Evolutionary conservation across 2,329 filamentous ascomycete genomes (phyloP).

Genomic region (Aspergillus ibericus): DNA sequence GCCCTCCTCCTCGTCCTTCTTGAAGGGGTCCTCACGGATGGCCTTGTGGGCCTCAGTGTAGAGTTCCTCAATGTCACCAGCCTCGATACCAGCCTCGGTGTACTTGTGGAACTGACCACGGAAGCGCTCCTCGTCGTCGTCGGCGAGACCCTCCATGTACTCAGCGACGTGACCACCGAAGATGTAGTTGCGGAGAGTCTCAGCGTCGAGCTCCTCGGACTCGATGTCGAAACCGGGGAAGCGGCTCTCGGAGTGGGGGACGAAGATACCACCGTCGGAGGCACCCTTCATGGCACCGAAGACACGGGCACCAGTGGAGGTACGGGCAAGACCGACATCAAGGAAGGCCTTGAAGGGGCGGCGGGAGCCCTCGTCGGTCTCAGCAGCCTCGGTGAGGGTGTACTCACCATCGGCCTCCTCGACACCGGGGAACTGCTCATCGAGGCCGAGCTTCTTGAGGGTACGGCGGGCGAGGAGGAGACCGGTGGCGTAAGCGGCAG

Average conservation of each 20-base stretch:
- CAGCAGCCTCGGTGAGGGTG: constrained; percentile 89
- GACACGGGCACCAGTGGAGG: constrained; percentile 96
- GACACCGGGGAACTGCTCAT: constrained; percentile 90
- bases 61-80: constrained; percentile 93
- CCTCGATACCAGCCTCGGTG: constrained; percentile 94
- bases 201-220: constrained; percentile 94
- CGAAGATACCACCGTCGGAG: constrained; percentile 93
- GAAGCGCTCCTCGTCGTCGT: constrained; percentile 99
- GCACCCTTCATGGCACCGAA: constrained; percentile 99
- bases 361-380: constrained; percentile 81
- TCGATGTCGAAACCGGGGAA: constrained; percentile 99
- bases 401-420: constrained; percentile 97
- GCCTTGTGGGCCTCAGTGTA: constrained; percentile 93
- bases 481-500: constrained; percentile 93
- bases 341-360: constrained; percentile 99
- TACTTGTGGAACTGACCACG: constrained; percentile 98
- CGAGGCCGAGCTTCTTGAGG: constrained; percentile 93
- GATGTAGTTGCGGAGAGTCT: constrained; percentile 99
- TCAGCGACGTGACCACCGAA: constrained; percentile 96
- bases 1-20: constrained; percentile 74
- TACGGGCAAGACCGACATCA: constrained; percentile 95
- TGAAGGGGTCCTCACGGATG: constrained; percentile 97
- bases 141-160: constrained; percentile 99
- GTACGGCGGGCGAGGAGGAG: constrained; percentile 95
- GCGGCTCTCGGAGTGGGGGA: constrained; percentile 98